phyloP scores from a whole-genome alignment of 345 rosid species.

The Pistacia integerrima region DNA sequence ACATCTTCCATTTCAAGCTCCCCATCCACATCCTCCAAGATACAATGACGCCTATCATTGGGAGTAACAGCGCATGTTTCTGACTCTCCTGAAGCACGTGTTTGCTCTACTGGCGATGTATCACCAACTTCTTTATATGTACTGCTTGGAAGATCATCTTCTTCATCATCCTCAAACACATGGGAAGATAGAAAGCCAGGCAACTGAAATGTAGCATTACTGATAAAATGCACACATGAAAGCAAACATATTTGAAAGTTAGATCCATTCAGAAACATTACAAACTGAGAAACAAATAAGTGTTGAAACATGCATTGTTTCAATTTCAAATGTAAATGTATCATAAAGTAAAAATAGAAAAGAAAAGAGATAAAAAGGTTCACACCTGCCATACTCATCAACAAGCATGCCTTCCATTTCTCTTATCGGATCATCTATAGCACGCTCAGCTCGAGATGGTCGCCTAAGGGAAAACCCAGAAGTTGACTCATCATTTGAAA shows the following conservation, averaged over 20 bases:
- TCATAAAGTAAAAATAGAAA: background rate
- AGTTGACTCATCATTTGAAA: conserved; percentile 66
- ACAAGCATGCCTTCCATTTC: conserved; percentile 99
- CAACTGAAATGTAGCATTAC: conserved; percentile 87
- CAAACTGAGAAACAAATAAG: conserved; percentile 1
- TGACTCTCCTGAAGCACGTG: conserved; percentile 42
- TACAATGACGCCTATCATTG: conserved; percentile 65
- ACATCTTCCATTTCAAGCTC: conserved; percentile 93
- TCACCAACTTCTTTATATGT: conserved; percentile 40
- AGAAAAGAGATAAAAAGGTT: background rate
- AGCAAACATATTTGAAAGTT: conserved; percentile 16
- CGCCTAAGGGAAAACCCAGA: conserved; percentile 67
- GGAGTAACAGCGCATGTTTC: conserved; percentile 47
- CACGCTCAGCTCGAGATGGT: conserved; percentile 92
- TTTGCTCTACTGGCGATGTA: conserved; percentile 40
- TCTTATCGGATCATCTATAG: conserved; percentile 92
- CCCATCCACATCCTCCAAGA: conserved; percentile 79
- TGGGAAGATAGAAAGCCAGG: conserved; percentile 68
- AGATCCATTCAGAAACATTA: background rate
- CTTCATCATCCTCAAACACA: conserved; percentile 66
- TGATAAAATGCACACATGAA: conserved; percentile 39
- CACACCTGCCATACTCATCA: conserved; percentile 98
- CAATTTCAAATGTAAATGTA: background rate
- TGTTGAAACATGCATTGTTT: background rate
- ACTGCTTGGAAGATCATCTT: conserved; percentile 52